phyloP scores from a whole-genome alignment of 495 filamentous ascomycete species.

The Mytilinidion resinicola region DNA sequence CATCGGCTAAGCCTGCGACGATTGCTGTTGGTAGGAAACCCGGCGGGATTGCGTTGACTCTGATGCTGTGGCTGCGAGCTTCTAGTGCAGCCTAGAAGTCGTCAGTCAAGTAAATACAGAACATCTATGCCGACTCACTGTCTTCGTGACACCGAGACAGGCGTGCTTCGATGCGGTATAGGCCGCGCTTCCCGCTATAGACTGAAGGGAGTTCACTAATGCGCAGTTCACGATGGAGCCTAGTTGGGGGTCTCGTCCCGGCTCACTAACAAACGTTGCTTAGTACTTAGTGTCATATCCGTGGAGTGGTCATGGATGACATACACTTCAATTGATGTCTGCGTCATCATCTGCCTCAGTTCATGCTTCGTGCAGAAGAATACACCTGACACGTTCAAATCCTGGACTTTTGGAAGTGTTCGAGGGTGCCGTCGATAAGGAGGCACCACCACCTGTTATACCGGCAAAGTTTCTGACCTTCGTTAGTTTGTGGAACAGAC shows the following conservation, averaged over 20 bases:
- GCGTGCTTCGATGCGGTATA: slow-evolving; percentile 49
- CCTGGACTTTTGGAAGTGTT: slow-evolving; percentile 31
- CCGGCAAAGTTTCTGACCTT: slow-evolving; percentile 23
- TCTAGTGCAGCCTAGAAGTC: slow-evolving; percentile 18
- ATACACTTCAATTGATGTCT: slow-evolving; percentile 27
- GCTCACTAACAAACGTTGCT: background rate
- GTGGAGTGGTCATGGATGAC: background rate
- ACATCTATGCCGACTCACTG: slow-evolving; percentile 29
- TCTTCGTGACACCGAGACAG: slow-evolving; percentile 43
- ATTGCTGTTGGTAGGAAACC: slow-evolving; percentile 42
- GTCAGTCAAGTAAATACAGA: background rate
- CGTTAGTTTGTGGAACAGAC: slow-evolving; percentile 11
- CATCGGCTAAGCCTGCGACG: slow-evolving; percentile 29
- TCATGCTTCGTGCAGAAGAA: slow-evolving; percentile 35
- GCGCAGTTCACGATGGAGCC: slow-evolving; percentile 47
- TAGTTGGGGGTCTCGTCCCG: slow-evolving; percentile 23
- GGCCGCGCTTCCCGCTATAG: slow-evolving; percentile 33
- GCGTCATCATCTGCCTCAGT: slow-evolving; percentile 35
- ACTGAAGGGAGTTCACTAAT: slow-evolving; percentile 39
- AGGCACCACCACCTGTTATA: slow-evolving; percentile 17
- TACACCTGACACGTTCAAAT: slow-evolving; percentile 33
- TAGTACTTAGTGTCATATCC: too few relatives aligned
- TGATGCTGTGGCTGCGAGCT: slow-evolving; percentile 37
- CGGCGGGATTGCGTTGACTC: slow-evolving; percentile 44
- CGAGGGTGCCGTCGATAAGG: slow-evolving; percentile 26